Conservation (phyloP, 1,284 basidiomycete species). For the Cutaneotrichosporon cyanovorans region DNA sequence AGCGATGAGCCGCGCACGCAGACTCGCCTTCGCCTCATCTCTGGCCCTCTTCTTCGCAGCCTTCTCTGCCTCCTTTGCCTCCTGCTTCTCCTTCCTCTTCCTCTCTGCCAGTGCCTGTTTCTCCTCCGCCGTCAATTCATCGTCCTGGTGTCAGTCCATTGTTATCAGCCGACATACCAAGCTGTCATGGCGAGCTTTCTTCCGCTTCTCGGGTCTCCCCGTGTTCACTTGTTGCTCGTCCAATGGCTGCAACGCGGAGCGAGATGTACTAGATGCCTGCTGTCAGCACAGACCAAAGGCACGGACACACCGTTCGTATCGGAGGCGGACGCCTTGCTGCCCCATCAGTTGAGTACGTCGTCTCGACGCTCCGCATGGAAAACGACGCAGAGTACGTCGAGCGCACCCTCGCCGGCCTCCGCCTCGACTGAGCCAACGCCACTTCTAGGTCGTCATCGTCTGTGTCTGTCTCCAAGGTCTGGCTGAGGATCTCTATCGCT, state of each 20-base stretch:
- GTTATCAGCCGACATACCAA: background rate
- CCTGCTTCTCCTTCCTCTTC: background rate
- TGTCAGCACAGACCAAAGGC: too few relatives aligned
- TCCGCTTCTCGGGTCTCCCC: background rate
- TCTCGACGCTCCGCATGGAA: too few relatives aligned
- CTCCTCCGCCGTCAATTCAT: background rate
- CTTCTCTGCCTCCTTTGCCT: conserved; percentile 25
- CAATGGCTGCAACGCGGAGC: too few relatives aligned
- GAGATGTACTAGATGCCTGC: too few relatives aligned
- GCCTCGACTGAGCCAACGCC: background rate
- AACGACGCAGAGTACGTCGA: too few relatives aligned
- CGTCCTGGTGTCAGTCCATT: background rate
- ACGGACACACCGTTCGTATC: too few relatives aligned
- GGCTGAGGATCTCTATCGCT: background rate
- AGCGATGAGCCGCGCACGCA: background rate
- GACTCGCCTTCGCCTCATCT: conserved; percentile 29
- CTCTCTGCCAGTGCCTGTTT: too few relatives aligned
- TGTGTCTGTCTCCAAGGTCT: background rate
- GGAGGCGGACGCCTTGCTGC: too few relatives aligned
- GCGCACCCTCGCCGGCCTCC: too few relatives aligned
- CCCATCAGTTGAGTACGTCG: too few relatives aligned
- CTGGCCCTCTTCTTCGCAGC: conserved; percentile 26
- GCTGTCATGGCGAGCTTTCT: background rate
- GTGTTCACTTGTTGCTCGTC: too few relatives aligned
- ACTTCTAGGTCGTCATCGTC: conserved; percentile 1